Percentiles rank a stretch among this genome's conserved stretches.
phyloP scores from a whole-genome alignment of 1,284 basidiomycete genomes.

The Cystobasidium pallidum region DNA sequence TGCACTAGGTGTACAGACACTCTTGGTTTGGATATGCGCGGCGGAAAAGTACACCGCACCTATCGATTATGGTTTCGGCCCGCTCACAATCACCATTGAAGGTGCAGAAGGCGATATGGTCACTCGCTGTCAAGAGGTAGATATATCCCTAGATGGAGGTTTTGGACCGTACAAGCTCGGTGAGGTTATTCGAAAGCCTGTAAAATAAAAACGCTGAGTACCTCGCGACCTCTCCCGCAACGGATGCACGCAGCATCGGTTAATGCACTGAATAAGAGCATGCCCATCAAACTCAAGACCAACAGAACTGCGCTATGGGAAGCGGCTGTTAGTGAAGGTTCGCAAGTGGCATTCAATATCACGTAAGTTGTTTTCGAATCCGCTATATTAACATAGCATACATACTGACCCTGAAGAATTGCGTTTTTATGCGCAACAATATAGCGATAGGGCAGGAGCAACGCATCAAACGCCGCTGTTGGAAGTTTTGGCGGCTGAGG shows the following conservation, averaged over 20 bases:
- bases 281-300: constrained; percentile 22
- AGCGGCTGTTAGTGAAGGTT: constrained; percentile 12
- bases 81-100: constrained; percentile 15
- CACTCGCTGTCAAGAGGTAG: constrained; percentile 24
- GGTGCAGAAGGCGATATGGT: background rate
- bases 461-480: constrained; percentile 33
- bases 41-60: constrained; percentile 29
- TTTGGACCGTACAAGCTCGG: constrained; percentile 32
- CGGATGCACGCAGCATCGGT: constrained; percentile 17
- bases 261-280: constrained; percentile 32
- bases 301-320: constrained; percentile 26
- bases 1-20: background rate
- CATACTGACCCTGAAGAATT: no score
- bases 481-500: constrained; percentile 7
- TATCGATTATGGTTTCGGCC: constrained; percentile 42
- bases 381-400: no score
- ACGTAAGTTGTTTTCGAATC: constrained; percentile 30
- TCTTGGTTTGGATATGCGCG: background rate
- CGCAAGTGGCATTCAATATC: constrained; percentile 39
- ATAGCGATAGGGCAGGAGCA: constrained; percentile 30
- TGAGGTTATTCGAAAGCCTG: background rate
- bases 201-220: no score
- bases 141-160: constrained; percentile 25
- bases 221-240: no score
- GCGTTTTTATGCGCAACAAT: background rate